Evolutionary conservation across 495 filamentous ascomycete species (phyloP).

Genomic region (Tuber umbilicatum): DNA sequence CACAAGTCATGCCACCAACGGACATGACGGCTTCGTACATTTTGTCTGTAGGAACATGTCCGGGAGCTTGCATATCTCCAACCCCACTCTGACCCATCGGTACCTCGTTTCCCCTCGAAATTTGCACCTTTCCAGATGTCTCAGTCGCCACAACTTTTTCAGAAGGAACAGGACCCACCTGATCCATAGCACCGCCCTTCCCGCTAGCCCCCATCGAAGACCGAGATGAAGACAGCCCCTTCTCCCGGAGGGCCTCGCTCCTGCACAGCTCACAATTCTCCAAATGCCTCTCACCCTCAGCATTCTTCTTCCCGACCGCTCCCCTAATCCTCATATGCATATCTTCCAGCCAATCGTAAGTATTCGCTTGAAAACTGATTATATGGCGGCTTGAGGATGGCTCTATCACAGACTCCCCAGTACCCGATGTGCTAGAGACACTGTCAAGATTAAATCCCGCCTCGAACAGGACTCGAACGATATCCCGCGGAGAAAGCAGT

Average conservation of each 20-base stretch:
- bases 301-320: slow-evolving; percentile 8
- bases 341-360: slow-evolving; percentile 19
- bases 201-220: neutral
- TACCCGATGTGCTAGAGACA: slow-evolving; percentile 16
- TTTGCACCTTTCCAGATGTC: neutral
- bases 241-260: neutral
- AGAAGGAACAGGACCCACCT: neutral
- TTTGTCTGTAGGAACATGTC: neutral
- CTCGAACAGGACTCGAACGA: slow-evolving; percentile 27
- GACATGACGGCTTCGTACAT: slow-evolving; percentile 53
- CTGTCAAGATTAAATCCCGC: slow-evolving; percentile 39
- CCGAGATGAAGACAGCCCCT: neutral
- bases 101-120: neutral
- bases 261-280: slow-evolving; percentile 34
- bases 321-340: slow-evolving; percentile 18
- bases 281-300: slow-evolving; percentile 20
- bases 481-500: slow-evolving; percentile 26
- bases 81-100: neutral
- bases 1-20: slow-evolving; percentile 81
- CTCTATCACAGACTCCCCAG: slow-evolving; percentile 4
- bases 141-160: neutral
- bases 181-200: neutral
- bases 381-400: slow-evolving; percentile 7
- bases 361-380: slow-evolving; percentile 15
- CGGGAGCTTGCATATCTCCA: neutral